Percentiles rank a stretch among this genome's conserved stretches.
Evolutionary conservation across 257 asterid genomes (phyloP).

Genomic region (Solanum ossicruentum): DNA sequence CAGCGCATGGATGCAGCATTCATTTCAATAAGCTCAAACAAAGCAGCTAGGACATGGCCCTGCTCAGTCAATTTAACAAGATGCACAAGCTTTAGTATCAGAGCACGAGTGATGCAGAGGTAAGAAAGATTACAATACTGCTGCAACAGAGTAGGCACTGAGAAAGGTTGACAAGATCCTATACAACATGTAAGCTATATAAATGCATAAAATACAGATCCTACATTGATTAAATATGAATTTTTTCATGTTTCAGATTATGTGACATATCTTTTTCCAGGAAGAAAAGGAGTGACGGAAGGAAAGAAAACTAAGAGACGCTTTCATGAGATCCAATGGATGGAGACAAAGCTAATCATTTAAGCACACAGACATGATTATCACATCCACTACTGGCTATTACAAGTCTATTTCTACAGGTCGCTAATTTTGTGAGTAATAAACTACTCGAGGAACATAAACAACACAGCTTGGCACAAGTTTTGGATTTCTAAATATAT

Average conservation of each 20-base stretch:
- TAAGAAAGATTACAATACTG: background rate
- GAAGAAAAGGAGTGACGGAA: background rate
- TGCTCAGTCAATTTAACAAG: constrained; percentile 3
- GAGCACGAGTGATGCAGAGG: background rate
- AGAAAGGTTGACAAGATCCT: background rate
- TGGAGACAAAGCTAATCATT: background rate
- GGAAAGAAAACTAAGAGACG: background rate
- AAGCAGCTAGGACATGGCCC: constrained; percentile 21
- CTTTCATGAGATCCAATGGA: background rate
- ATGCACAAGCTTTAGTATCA: background rate
- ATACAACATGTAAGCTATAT: background rate
- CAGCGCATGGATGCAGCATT: constrained; percentile 38
- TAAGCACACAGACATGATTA: background rate
- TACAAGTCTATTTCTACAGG: background rate
- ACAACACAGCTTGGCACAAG: background rate
- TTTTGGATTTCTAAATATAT: background rate
- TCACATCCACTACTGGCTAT: background rate
- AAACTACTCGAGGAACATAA: background rate
- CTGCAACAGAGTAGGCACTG: background rate
- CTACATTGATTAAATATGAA: background rate
- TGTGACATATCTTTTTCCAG: background rate
- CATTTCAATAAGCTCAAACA: constrained; percentile 15
- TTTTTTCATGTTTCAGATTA: background rate
- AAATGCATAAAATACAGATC: background rate
- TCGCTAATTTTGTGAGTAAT: background rate